phyloP scores from a whole-genome alignment of 1,139 yeast genomes.

The Saccharomyces hybrid region DNA sequence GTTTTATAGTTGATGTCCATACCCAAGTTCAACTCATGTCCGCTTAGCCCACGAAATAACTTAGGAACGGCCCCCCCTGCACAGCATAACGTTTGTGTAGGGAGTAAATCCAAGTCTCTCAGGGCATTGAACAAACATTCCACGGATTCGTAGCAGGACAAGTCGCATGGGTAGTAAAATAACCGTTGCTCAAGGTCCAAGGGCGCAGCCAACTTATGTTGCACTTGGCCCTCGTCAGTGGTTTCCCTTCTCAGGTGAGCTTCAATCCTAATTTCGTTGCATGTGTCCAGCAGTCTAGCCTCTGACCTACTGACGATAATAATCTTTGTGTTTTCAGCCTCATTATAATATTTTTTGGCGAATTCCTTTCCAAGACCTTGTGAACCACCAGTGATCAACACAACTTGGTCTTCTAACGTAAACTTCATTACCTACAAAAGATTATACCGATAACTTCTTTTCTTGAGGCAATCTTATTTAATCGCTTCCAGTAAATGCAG shows the following conservation, averaged over 20 bases:
- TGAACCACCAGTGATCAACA: constrained; percentile 88
- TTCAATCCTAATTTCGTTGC: constrained; percentile 35
- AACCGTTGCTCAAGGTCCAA: constrained; percentile 31
- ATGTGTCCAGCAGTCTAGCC: constrained; percentile 45
- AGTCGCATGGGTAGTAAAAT: constrained; percentile 56
- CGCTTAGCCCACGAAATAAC: constrained; percentile 59
- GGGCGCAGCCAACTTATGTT: constrained; percentile 1
- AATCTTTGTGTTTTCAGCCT: constrained; percentile 50
- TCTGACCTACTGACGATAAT: constrained; percentile 71
- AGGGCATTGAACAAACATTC: constrained; percentile 36
- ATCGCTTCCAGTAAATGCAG: neutral
- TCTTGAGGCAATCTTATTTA: neutral
- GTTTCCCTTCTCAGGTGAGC: neutral
- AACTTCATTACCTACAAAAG: constrained; percentile 17
- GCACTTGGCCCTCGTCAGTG: neutral
- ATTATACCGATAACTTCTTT: neutral
- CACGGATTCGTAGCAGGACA: constrained; percentile 50
- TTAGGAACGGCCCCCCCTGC: constrained; percentile 87
- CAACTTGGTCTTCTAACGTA: constrained; percentile 44
- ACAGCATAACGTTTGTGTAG: constrained; percentile 75
- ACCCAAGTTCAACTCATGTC: constrained; percentile 53
- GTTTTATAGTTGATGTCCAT: constrained; percentile 66
- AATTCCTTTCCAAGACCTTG: constrained; percentile 88
- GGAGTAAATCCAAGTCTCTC: constrained; percentile 31
- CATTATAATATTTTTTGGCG: constrained; percentile 49